Base-by-base conservation (phyloP, 169 alveolate species). In the Hepatocystis sp. region DNA sequence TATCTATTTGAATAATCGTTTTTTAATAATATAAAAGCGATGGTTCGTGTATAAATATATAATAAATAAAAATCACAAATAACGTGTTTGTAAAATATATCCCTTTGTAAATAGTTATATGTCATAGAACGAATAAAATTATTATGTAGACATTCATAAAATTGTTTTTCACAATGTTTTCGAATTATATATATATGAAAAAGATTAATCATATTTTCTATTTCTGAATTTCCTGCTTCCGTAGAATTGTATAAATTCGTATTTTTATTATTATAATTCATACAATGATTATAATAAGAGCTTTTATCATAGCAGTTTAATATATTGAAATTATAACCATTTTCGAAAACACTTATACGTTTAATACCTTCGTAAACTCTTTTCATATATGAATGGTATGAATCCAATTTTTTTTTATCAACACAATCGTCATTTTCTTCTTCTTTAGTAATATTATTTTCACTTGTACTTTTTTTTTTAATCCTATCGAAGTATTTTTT, bases 111-210 rank as follows among this genome's bases (percentile, higher is more conserved):
- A 19, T 8, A 61, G 13, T 36, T 60, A 46, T 61, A 63, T 5
- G 67, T 47, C 1, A 47, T 5, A 3, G 61, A 30, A 23, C 67
- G 66, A 3, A 32, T 11, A 11, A 81, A 81, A n/a, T 25, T 11
- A 39, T 34, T 81, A 7, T 81, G 84, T 4, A 81, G 23, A 15
- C 84, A 60, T 11, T 34, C 27, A 7, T 49, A 53, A 27, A 30
- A 81, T 1, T 21, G 47, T 27, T 28, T 63, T 49, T 81, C 89
- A 8, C 84, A 61, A 17, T 61, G 36, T 25, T 81, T 81, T 44
- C 81, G 32, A 5, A 81, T 65, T 28, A 81, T 49, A 32, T 81
- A 63, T 63, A 65, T 53, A 28, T 63, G 58, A 17, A 49, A 81
- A 30, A 81, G 63, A 10, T 17, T 63, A 8, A 47, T 4, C 39